Base-by-base conservation (phyloP, 768 basidiomycete genomes). In the Kwoniella bestiolae region DNA sequence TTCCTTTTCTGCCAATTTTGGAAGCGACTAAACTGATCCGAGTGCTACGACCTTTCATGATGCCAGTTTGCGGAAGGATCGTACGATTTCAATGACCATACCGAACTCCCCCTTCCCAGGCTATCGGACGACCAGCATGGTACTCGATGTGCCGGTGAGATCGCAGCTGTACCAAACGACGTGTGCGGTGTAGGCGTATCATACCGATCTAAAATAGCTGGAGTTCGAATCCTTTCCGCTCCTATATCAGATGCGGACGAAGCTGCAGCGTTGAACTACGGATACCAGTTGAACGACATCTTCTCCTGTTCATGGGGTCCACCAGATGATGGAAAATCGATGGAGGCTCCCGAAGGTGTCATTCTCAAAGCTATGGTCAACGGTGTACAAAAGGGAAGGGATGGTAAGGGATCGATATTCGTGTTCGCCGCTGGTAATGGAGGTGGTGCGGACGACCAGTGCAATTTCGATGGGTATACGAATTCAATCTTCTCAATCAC, bases 251-350 rank as follows among this genome's bases (percentile, higher is more conserved):
- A 99, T 80, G 87, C 90, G 26, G 96, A 99, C 79, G 96, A 99
- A 82, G 94, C 96, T 0, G 87, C 92, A 3, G 88, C 94, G 7
- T 87, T 99, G 63, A 99, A 99, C 82, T 96, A 90, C 80, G 92
- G 90, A 11, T 98, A 88, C 80, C 90, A 96, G 70, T 88, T 91
- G 71, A 92, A 90, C 56, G 91, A 90, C 26, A 92, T 93, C 72
- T 98, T 91, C 82, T 93, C 91, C 67, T 99, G 96, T 81, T 93
- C 91, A 60, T 99, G 96, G 96, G 96, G 96, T 5, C 96, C 96
- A 8, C 91, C 94, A 0, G 95, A 99, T 80, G 91, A 96, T 73
- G 95, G 95, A 8, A 84, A 84, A 73, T 88, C 91, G 1, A 97
- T 98, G 95, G 96, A 99, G 78, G 92, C 87, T 0, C 96, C 96